Evolutionary conservation across 257 asterid species (phyloP), one percentile per base, ranked within the genome.

Genomic region (Haberlea rhodopensis): DNA sequence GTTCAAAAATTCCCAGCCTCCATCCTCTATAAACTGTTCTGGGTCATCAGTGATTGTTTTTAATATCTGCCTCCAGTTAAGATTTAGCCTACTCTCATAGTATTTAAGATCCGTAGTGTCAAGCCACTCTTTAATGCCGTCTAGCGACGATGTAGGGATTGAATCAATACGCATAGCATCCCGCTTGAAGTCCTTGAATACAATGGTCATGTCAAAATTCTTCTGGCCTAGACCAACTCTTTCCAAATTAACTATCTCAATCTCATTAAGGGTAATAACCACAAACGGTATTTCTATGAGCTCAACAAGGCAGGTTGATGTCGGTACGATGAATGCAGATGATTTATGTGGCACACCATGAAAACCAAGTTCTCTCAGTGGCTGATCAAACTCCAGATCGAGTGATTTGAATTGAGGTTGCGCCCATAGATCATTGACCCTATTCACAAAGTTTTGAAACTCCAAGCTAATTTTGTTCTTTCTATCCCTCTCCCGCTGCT

Each of bases 1-100:
- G 74, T 88, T 88, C 86, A 88, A 66, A 67, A 85, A 88, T 32
- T 88, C 96, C 96, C 96, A 88, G 3, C 96, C 96, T 24, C 95
- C 95, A 28, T 80, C 78, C n/a, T 83, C 86, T 13, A 88, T 67
- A 59, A 88, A 88, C 67, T 79, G 69, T 70, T 85, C 80, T 3
- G 96, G 96, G 60, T 85, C 96, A 9, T 82, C 91, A 6, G 64
- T 78, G 40, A 88, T 85, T 16, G 80, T 80, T 34, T 85, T 88
- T 22, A 88, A 71, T 21, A 85, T 88, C 1, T 79, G 87, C 3
- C 85, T 78, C 96, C 96, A 88, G 71, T 84, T 85, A 53, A 88
- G 82, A 78, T 88, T 88, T 76, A 88, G 78, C 84, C 91, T 80
- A 56, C 95, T 88, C 84, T 88, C 96, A 20, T 88, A 88, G 57